Evolutionary conservation across 2,329 filamentous ascomycete genomes (phyloP), one percentile per base, ranked within the genome.

Genomic region (Talaromyces sp.): DNA sequence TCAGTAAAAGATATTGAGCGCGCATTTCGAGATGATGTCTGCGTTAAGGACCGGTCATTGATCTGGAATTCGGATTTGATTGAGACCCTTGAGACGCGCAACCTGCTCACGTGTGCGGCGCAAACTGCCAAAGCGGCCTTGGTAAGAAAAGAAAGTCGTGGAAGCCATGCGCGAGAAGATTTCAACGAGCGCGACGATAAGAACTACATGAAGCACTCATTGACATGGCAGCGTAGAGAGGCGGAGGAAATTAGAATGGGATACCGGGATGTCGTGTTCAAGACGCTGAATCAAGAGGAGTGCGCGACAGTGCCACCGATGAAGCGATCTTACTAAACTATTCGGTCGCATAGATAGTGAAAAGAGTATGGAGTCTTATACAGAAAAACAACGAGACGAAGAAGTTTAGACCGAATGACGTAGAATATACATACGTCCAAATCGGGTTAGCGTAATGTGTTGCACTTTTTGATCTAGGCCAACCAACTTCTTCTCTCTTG

Each of bases 121-220:
- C 95, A 99, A 88, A 98, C 95, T 58, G 95, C 95, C 66, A 86
- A 88, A 71, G 86, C 92, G 33, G 95, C 95, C 66, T 91, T 92
- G 64, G 93, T 93, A 81, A 88, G 95, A 75, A 96, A 96, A 85
- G 95, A 99, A 81, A 96, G 92, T 62, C 91, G 95, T 81, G 95
- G 95, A 76, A 95, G 93, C 23, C 95, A 98, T 80, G 95, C 95
- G 68, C 90, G 95, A 69, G 95, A 99, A 83, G 95, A 99, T 76
- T 98, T 79, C 84, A 93, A 93, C 63, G 93, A 98, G 18, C 89
- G 95, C 82, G 91, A 98, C 75, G 95, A 99, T 75, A 84, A 88
- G 79, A 89, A 96, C 79, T 98, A 93, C 93, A 97, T 97, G 93
- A 98, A 98, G 88, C 95, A 99, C 85, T 96, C 92, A 50, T 86